Evolutionary conservation across 1,139 yeast genomes (phyloP).

Genomic region (Yamadazyma dushanensis): DNA sequence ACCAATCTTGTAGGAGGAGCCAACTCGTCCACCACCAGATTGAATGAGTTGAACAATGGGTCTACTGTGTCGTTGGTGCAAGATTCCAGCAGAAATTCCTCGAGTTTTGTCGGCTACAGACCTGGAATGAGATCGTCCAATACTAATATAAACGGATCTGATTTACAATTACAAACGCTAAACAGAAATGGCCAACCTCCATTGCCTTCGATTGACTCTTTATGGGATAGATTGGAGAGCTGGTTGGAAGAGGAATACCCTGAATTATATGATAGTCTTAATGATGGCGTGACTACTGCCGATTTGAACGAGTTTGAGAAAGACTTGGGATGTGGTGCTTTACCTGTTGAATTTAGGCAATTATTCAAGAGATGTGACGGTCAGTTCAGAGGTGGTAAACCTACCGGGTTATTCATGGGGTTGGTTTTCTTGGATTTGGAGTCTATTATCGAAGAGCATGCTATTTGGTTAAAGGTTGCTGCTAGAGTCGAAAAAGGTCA

Average conservation of each 20-base stretch:
- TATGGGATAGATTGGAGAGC: slow-evolving; percentile 72
- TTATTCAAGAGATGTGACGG: slow-evolving; percentile 79
- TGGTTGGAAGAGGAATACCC: slow-evolving; percentile 82
- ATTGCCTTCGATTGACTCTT: slow-evolving; percentile 65
- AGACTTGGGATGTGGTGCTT: slow-evolving; percentile 61
- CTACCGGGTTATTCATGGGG: slow-evolving; percentile 75
- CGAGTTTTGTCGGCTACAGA: slow-evolving; percentile 31
- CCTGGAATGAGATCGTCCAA: slow-evolving; percentile 40
- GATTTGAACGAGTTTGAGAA: slow-evolving; percentile 77
- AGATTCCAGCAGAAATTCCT: slow-evolving; percentile 14
- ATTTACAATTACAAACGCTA: slow-evolving; percentile 43
- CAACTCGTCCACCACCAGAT: slow-evolving; percentile 28
- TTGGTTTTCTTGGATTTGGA: slow-evolving; percentile 71
- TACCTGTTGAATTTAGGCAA: slow-evolving; percentile 77
- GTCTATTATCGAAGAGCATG: slow-evolving; percentile 66
- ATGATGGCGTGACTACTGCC: slow-evolving; percentile 69
- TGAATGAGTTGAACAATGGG: slow-evolving; percentile 34
- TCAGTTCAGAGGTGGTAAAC: slow-evolving; percentile 73
- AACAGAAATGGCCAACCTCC: slow-evolving; percentile 61
- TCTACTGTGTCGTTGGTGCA: slow-evolving; percentile 28
- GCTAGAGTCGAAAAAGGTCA: slow-evolving; percentile 47
- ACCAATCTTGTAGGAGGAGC: slow-evolving; percentile 21
- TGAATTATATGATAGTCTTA: slow-evolving; percentile 71
- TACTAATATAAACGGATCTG: slow-evolving; percentile 31
- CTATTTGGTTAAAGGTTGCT: slow-evolving; percentile 72